phyloP scores from a whole-genome alignment of 1,139 yeast species.

The Candida gigantensis region DNA sequence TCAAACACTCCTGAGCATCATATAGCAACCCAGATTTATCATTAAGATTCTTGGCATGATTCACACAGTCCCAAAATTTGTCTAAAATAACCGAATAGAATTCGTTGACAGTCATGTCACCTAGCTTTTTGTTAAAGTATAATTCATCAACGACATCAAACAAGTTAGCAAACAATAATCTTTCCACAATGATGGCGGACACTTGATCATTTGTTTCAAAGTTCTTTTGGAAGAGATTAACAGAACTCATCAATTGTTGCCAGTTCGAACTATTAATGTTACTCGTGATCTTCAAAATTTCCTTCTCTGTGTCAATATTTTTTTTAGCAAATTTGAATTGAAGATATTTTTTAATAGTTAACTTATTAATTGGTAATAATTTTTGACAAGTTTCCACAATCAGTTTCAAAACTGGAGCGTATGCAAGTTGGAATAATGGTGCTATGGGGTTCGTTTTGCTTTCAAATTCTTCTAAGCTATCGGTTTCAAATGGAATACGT shows the following conservation, averaged over 20 bases:
- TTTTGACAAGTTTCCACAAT: conserved; percentile 41
- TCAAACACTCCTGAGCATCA: conserved; percentile 42
- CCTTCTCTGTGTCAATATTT: conserved; percentile 24
- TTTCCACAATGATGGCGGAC: conserved; percentile 35
- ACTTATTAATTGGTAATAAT: conserved; percentile 42
- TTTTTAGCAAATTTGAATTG: conserved; percentile 26
- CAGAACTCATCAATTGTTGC: conserved; percentile 24
- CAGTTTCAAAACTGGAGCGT: conserved; percentile 24
- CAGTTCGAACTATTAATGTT: conserved; percentile 37
- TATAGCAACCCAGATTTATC: conserved; percentile 47
- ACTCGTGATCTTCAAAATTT: conserved; percentile 31
- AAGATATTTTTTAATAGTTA: conserved; percentile 39
- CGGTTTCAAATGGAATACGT: not conserved
- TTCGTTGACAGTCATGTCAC: conserved; percentile 18
- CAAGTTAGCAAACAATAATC: conserved; percentile 38
- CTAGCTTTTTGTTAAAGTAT: conserved; percentile 18
- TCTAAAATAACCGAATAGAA: conserved; percentile 26
- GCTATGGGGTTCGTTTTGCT: conserved; percentile 17
- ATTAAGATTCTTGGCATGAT: conserved; percentile 51
- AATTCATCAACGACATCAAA: conserved; percentile 31
- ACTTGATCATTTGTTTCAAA: conserved; percentile 25
- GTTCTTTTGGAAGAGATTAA: conserved; percentile 25
- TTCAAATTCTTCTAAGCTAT: conserved; percentile 6
- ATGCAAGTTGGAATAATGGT: conserved; percentile 23
- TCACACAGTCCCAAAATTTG: conserved; percentile 57